phyloP scores from a whole-genome alignment of 1,139 yeast genomes.

The Yamadazyma diddensiae region DNA sequence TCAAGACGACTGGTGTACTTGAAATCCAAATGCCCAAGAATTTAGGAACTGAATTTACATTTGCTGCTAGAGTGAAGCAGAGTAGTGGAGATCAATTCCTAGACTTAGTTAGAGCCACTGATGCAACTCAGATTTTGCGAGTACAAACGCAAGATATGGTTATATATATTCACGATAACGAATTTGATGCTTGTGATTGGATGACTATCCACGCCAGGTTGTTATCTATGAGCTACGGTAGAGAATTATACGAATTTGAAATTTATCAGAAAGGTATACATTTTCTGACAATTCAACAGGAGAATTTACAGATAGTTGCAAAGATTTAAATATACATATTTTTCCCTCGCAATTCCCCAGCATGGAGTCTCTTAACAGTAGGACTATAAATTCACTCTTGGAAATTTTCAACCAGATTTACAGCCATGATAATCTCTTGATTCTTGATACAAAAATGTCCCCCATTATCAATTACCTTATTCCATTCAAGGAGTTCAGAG shows the following conservation, averaged over 20 bases:
- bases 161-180: constrained; percentile 62
- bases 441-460: constrained; percentile 56
- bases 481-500: constrained; percentile 56
- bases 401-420: constrained; percentile 24
- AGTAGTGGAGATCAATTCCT: constrained; percentile 43
- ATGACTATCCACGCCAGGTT: constrained; percentile 49
- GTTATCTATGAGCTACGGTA: constrained; percentile 50
- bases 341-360: not conserved
- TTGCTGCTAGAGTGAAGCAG: constrained; percentile 4
- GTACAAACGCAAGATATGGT: constrained; percentile 51
- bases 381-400: constrained; percentile 22
- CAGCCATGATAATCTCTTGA: constrained; percentile 40
- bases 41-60: constrained; percentile 16
- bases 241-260: constrained; percentile 60
- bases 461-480: constrained; percentile 57
- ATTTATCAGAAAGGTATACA: constrained; percentile 55
- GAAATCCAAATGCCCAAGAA: too few species aligned
- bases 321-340: constrained; percentile 1
- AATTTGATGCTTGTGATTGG: constrained; percentile 54
- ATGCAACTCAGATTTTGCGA: constrained; percentile 19
- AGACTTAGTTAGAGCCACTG: constrained; percentile 63
- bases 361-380: constrained; percentile 15
- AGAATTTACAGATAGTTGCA: too few species aligned
- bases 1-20: too few species aligned
- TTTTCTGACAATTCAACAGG: too few species aligned